Percentiles rank a stretch among this genome's conserved stretches.
phyloP scores from a whole-genome alignment of 1,284 basidiomycete species.

The Irpex sp. region DNA sequence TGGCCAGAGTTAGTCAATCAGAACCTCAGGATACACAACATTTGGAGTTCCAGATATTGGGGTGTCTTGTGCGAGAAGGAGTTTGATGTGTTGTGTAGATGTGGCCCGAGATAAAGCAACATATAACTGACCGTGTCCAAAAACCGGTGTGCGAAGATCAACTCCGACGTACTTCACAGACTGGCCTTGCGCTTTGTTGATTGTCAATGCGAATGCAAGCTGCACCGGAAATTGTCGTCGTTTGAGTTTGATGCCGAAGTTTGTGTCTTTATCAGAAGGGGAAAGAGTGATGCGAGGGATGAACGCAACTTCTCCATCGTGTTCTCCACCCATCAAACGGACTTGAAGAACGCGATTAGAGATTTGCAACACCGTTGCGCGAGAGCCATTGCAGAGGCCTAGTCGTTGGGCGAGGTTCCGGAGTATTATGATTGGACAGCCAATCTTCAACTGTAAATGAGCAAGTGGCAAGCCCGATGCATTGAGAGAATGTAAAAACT shows the following conservation, averaged over 20 bases:
- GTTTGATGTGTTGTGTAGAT: slow-evolving; percentile 19
- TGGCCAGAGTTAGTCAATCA: neutral
- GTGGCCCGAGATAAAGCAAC: slow-evolving; percentile 34
- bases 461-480: neutral
- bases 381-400: slow-evolving; percentile 34
- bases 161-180: slow-evolving; percentile 27
- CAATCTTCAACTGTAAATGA: neutral
- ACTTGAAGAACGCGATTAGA: slow-evolving; percentile 15
- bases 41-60: neutral
- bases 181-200: slow-evolving; percentile 43
- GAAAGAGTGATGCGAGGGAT: slow-evolving; percentile 22
- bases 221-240: slow-evolving; percentile 33
- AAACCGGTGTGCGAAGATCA: slow-evolving; percentile 31
- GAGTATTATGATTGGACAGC: slow-evolving; percentile 31
- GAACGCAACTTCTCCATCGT: slow-evolving; percentile 21
- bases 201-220: slow-evolving; percentile 36
- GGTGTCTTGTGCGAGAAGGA: slow-evolving; percentile 18
- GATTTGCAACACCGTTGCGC: slow-evolving; percentile 13
- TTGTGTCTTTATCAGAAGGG: slow-evolving; percentile 11
- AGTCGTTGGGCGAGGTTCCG: slow-evolving; percentile 27
- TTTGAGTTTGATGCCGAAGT: slow-evolving; percentile 20
- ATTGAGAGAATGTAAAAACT: neutral
- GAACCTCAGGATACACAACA: neutral
- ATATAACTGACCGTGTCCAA: slow-evolving; percentile 39
- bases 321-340: slow-evolving; percentile 19